phyloP scores from a whole-genome alignment of 1,284 basidiomycete genomes.

The Pisolithus thermaeus region DNA sequence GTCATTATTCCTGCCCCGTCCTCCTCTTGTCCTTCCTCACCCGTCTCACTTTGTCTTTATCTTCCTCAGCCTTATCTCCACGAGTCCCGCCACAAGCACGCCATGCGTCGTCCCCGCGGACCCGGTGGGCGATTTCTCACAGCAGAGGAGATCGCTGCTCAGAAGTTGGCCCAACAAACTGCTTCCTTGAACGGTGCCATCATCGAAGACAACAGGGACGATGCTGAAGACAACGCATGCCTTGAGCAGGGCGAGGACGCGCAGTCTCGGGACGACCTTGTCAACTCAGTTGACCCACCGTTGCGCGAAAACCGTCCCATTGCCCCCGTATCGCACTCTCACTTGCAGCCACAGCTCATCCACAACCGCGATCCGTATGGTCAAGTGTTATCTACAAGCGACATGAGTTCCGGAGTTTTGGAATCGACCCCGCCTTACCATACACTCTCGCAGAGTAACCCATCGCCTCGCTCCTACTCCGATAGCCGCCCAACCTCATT shows the following conservation, averaged over 20 bases:
- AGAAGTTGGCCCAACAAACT: slow-evolving; percentile 42
- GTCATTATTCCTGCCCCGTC: slow-evolving; percentile 35
- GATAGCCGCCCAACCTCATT: slow-evolving; percentile 12
- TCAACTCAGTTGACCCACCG: slow-evolving; percentile 10
- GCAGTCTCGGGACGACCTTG: slow-evolving; percentile 7
- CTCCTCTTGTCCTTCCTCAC: background rate
- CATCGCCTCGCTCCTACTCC: slow-evolving; percentile 19
- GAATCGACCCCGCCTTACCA: slow-evolving; percentile 8
- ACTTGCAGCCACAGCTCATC: slow-evolving; percentile 13
- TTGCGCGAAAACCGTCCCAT: slow-evolving; percentile 9
- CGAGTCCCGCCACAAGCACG: slow-evolving; percentile 96
- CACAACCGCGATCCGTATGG: slow-evolving; percentile 12
- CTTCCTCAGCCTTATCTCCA: slow-evolving; percentile 84
- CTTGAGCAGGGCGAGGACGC: slow-evolving; percentile 12
- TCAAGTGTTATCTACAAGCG: slow-evolving; percentile 17
- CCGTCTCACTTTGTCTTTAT: slow-evolving; percentile 4
- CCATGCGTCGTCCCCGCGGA: slow-evolving; percentile 92
- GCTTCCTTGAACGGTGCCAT: slow-evolving; percentile 17
- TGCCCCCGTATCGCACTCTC: slow-evolving; percentile 5
- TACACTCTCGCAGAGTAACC: slow-evolving; percentile 12
- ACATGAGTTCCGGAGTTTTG: slow-evolving; percentile 6
- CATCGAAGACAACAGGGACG: slow-evolving; percentile 33
- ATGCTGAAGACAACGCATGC: slow-evolving; percentile 25
- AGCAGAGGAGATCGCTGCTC: slow-evolving; percentile 85
- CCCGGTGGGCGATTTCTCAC: slow-evolving; percentile 97